Evolutionary conservation across 2,329 filamentous ascomycete species (phyloP), one percentile per base, ranked within the genome.

Genomic region (Calonectria montana): DNA sequence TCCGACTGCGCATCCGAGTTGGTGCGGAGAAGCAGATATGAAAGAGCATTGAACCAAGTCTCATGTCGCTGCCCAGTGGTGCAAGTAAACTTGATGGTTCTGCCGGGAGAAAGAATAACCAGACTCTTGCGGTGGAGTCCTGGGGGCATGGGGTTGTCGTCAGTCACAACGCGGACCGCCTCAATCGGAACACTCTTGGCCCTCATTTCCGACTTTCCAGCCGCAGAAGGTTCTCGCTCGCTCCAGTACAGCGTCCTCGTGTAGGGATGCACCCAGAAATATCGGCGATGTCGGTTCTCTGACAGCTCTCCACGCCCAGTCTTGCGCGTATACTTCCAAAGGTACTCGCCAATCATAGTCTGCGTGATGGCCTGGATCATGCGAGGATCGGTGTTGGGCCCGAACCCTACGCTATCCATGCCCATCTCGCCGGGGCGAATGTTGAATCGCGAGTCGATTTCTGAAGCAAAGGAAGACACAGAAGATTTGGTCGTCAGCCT

Each of bases 341-440:
- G 88, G 83, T 96, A 98, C 83, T 99, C 97, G 68, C 97, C 97
- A 80, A 99, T 98, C 97, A 99, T 99, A 21, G 97, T 98, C 84
- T 99, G 96, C 2, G 97, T 99, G 76, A 99, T 98, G 61, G 97
- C 97, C 85, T 98, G 95, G 77, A 99, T 98, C 95, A 99, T 98
- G 78, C 96, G 94, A 74, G 96, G 96, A 84, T 99, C 97, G 6
- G 95, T 97, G 74, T 90, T 90, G 23, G 91, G 87, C 12, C 91
- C 90, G 72, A 97, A 89, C 16, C 92, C 92, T 57, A 86, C 84
- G 8, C 86, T 79, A 53, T 85, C 86, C 66, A 91, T 87, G 53
- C 86, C 85, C 81, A 89, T 87, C 63, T 89, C 89, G 69, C 89
- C 84, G 13, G 91, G 88, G 47, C 81, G 83, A 68, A 95, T 92